These are phyloP conservation scores for Cadophora sp. DNA, from an alignment of 2,329 filamentous ascomycete genomes.

Conservation along the genomic window DNA sequence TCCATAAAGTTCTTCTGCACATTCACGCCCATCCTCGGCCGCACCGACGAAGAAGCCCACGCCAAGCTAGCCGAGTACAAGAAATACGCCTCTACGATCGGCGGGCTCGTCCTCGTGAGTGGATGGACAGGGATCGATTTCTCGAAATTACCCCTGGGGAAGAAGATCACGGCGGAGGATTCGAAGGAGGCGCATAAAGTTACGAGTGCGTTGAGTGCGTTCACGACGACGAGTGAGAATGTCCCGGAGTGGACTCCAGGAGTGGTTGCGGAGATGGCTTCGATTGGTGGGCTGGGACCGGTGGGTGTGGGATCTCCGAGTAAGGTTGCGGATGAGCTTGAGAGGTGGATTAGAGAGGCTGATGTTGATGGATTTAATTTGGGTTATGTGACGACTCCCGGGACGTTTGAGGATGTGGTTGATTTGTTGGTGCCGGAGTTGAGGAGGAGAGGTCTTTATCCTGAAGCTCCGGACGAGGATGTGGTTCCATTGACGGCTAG, in stretches of 20 bases:
- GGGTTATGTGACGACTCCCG: constrained; percentile 69
- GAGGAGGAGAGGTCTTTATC: constrained; percentile 60
- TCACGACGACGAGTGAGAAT: constrained; percentile 57
- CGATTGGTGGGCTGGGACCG: constrained; percentile 70
- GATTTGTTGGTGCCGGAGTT: constrained; percentile 71
- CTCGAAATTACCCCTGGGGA: constrained; percentile 61
- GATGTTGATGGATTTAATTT: constrained; percentile 81
- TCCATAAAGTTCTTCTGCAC: constrained; percentile 72
- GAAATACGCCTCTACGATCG: constrained; percentile 67
- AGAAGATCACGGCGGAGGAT: constrained; percentile 62
- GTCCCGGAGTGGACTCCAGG: constrained; percentile 70
- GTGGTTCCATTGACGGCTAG: constrained; percentile 53
- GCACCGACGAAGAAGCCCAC: constrained; percentile 69
- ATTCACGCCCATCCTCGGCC: constrained; percentile 69
- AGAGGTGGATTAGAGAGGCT: constrained; percentile 71
- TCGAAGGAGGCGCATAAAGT: constrained; percentile 60
- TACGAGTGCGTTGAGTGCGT: constrained; percentile 55
- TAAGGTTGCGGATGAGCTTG: constrained; percentile 68
- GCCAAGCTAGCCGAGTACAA: constrained; percentile 67
- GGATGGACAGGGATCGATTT: constrained; percentile 76
- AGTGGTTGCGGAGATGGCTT: constrained; percentile 71
- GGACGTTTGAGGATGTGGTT: constrained; percentile 71
- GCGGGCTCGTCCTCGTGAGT: constrained; percentile 72
- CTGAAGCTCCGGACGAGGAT: constrained; percentile 44
- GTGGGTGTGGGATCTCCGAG: constrained; percentile 54